Evolutionary conservation across 2,329 filamentous ascomycete genomes (phyloP).

Genomic region (Septoria linicola): DNA sequence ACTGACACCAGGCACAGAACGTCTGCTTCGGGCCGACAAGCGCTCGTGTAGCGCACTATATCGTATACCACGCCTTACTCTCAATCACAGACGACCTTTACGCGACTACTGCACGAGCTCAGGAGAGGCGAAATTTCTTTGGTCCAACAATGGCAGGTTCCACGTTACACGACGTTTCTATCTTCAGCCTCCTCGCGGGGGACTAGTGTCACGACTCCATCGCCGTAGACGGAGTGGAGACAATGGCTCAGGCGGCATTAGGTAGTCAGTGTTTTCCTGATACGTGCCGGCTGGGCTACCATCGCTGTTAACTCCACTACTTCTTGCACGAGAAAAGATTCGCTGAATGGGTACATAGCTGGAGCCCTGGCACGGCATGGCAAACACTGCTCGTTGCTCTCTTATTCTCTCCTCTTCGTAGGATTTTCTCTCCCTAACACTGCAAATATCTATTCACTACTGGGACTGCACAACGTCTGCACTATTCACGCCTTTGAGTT

Average conservation of each 20-base stretch:
- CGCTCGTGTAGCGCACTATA: slow-evolving; percentile 7
- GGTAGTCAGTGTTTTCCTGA: slow-evolving; percentile 10
- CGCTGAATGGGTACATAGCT: slow-evolving; percentile 11
- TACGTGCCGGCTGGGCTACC: slow-evolving; percentile 7
- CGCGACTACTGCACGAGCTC: slow-evolving; percentile 12
- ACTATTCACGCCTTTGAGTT: not conserved
- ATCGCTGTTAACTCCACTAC: slow-evolving; percentile 2
- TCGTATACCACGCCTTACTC: slow-evolving; percentile 13
- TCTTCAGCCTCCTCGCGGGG: slow-evolving; percentile 17
- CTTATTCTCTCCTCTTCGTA: not conserved
- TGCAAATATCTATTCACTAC: slow-evolving; percentile 10
- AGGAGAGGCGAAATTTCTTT: slow-evolving; percentile 12
- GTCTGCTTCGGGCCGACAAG: slow-evolving; percentile 3
- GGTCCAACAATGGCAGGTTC: slow-evolving; percentile 1
- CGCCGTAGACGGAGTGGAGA: slow-evolving; percentile 1
- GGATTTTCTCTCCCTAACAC: slow-evolving; percentile 8
- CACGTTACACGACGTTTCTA: slow-evolving; percentile 14
- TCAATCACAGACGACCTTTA: slow-evolving; percentile 5
- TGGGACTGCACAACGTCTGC: not conserved
- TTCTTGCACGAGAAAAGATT: not conserved
- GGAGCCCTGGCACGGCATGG: slow-evolving; percentile 10
- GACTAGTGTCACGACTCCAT: slow-evolving; percentile 13
- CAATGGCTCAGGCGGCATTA: not conserved
- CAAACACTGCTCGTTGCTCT: slow-evolving; percentile 10
- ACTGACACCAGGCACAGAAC: not conserved